Conservation (phyloP, 495 filamentous ascomycete species). For the Penicillium soppii region DNA sequence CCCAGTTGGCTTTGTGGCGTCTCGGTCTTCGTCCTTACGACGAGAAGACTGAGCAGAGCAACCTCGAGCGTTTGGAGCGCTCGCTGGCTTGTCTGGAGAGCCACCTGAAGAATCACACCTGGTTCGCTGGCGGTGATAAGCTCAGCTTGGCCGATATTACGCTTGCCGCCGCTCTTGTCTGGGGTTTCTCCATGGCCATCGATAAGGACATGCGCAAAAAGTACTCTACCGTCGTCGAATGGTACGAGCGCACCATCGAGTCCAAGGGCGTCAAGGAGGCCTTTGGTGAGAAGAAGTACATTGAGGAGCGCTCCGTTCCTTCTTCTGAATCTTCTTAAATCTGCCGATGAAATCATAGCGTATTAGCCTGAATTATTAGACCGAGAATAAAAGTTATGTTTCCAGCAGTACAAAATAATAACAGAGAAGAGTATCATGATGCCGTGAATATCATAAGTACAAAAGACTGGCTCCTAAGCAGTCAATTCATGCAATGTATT, state of each 20-base stretch:
- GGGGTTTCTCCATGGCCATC: constrained; percentile 41
- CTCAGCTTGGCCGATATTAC: constrained; percentile 56
- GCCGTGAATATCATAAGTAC: constrained; percentile 3
- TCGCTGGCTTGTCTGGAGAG: constrained; percentile 43
- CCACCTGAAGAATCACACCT: constrained; percentile 39
- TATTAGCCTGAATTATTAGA: too few relatives aligned
- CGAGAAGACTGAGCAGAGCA: constrained; percentile 30
- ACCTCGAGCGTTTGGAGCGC: constrained; percentile 27
- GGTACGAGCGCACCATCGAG: constrained; percentile 41
- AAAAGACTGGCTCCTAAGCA: not conserved
- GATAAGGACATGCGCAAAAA: constrained; percentile 51
- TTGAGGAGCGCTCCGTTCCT: constrained; percentile 38
- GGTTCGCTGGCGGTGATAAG: constrained; percentile 45
- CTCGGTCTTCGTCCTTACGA: constrained; percentile 34
- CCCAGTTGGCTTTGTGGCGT: constrained; percentile 32
- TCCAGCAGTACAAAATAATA: too few relatives aligned
- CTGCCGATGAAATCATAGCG: too few relatives aligned
- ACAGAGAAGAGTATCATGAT: too few relatives aligned
- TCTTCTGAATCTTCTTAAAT: constrained; percentile 9
- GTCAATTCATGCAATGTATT: not conserved
- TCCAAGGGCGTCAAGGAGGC: constrained; percentile 50
- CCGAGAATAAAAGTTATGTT: not conserved
- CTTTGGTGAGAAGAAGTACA: constrained; percentile 44
- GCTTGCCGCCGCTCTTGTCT: constrained; percentile 37
- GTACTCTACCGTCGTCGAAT: constrained; percentile 43